Evolutionary conservation across 495 filamentous ascomycete genomes (phyloP), one percentile per base, ranked within the genome.

Genomic region (Xylaria nigripes): DNA sequence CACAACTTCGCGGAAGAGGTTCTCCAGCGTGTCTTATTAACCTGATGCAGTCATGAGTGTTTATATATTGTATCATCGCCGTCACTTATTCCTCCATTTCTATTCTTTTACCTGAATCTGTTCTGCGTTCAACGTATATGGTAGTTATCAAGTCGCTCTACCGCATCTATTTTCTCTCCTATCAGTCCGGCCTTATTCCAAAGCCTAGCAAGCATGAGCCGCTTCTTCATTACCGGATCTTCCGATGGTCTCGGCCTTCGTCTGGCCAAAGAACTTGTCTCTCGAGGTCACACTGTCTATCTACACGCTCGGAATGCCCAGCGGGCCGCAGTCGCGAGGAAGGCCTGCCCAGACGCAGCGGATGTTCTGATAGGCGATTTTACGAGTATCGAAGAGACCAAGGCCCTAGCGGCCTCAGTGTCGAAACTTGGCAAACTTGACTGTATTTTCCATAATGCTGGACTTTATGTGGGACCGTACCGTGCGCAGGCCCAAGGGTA

Each of bases 401-500:
- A 82, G 57, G 61, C 67, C 2, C 70, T 83, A 1, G 79, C 79
- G 2, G 54, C 68, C 24, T 62, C 79, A 32, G 75, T 78, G 22
- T 78, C 80, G 59, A 62, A 66, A 34, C 61, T 67, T 0, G 74
- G 73, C 0, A 69, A 70, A 8, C 81, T 78, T 68, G 81, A 83
- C 55, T 65, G 72, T 19, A 72, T 83, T 23, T 71, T 83, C 22
- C 81, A 83, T 66, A 83, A 82, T 55, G 79, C 80, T n/a, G 69
- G 65, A 1, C 40, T 68, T n/a, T 68, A 60, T 58, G 21, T 50
- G 15, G 78, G 75, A 29, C 72, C 73, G 1, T 70, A 64, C 18
- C 54, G 49, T 22, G 59, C 48, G 15, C 69, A 70, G 21, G 66
- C 69, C 13, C 74, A 81, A 42, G 74, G 75, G 0, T 67, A 81